Base-by-base conservation (phyloP, 148 eudicot species). In the Nepenthes gracilis region DNA sequence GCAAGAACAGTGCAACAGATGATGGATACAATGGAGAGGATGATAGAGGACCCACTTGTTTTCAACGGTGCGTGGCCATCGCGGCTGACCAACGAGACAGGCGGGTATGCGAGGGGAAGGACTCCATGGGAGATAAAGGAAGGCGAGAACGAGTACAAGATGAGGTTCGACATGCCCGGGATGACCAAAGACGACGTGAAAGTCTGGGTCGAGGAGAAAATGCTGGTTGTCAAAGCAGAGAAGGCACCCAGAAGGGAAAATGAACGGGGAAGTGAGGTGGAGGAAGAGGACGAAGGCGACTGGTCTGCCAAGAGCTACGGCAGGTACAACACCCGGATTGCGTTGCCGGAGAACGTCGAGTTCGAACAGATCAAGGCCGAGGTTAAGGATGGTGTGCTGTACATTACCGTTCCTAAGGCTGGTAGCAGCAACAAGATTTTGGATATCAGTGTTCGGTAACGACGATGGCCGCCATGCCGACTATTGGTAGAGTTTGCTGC, bases 81-180 rank as follows among this genome's bases (percentile, higher is more conserved):
- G 0, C 52, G 58, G 13, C n/a, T 43, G 2, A 36, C 71, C 0
- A 36, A 43, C n/a, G 65, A 66, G 5, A 72, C 59, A 1, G 67
- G 55, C 1, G 70, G 74, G 12, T 79, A 83, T 61, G 75, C 68
- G 47, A 70, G 93, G 47, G 86, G 91, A 48, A 70, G 93, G 35
- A 77, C 97, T 0, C 93, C 96, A 7, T 89, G 96, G 96, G 96
- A 80, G 61, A 85, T 85, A 35, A 81, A 78, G 58, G 90, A 85
- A 66, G 63, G 60, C 1, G 76, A 83, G 2, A 33, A 8, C 1
- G 92, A 72, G 2, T 83, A 76, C 70, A 83, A 78, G 68, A 63
- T 89, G 77, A 69, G 97, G 58, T 89, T 89, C 34, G 97, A 89
- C 74, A 78, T 89, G 83, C 90, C 90, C 0, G 97, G 97, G 0